These are phyloP conservation scores for Podila verticillata DNA, from an alignment of 192 early-diverging fungal species.

Conservation along the genomic window DNA sequence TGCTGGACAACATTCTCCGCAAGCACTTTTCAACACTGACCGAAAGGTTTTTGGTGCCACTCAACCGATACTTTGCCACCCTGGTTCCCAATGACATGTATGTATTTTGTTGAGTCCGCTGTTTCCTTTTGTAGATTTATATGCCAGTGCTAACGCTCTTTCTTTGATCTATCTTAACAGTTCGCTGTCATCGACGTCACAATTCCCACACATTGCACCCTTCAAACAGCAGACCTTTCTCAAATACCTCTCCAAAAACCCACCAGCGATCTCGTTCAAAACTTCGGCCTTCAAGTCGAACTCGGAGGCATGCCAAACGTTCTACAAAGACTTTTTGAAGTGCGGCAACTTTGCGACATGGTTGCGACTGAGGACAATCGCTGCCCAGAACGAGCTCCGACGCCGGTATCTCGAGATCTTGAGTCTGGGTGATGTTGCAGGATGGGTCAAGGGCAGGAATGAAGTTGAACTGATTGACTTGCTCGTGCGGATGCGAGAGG, in stretches of 20 bases:
- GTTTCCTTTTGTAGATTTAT: too few species aligned
- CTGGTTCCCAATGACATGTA: conserved; percentile 78
- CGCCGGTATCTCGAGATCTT: conserved; percentile 79
- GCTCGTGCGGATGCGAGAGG: conserved; percentile 69
- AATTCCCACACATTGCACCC: conserved; percentile 35
- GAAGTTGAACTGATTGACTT: conserved; percentile 80
- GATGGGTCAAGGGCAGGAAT: conserved; percentile 60
- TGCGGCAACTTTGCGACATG: conserved; percentile 97
- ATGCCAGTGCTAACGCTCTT: background rate
- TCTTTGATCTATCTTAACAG: background rate
- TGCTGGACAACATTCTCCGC: conserved; percentile 93
- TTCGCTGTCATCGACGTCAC: conserved; percentile 27
- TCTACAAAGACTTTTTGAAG: conserved; percentile 90
- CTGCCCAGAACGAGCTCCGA: conserved; percentile 84
- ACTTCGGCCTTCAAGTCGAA: conserved; percentile 56
- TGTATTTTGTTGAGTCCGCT: background rate
- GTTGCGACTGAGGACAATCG: conserved; percentile 83
- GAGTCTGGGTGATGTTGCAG: conserved; percentile 61
- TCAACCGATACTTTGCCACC: conserved; percentile 93
- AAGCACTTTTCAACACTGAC: conserved; percentile 94
- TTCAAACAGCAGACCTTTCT: conserved; percentile 45
- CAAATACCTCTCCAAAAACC: conserved; percentile 56
- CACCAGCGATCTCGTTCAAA: conserved; percentile 60
- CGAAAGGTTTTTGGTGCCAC: conserved; percentile 93
- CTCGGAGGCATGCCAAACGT: conserved; percentile 72